Evolutionary conservation across 805 yeast genomes (phyloP), one percentile per base, ranked within the genome.

Genomic region (Brettanomyces sp.): DNA sequence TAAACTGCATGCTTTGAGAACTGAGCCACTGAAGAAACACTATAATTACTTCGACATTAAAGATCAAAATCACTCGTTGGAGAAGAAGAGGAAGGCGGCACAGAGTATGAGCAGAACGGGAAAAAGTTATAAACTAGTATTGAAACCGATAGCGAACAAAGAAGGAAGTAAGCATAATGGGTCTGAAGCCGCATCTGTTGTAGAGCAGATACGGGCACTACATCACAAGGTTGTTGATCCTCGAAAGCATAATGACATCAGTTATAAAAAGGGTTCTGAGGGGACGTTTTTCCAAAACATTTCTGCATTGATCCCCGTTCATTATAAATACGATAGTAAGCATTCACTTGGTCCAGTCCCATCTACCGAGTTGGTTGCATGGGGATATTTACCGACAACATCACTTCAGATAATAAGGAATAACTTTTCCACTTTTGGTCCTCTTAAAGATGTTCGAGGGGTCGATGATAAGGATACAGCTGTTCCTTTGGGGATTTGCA

Each of bases 271-370:
- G 14, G 44, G 46, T 12, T 6, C 41, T 11, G 30, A 47, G 1
- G 49, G 49, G 33, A 49, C 50, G 5, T 42, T 42, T 34, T 14
- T 13, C 9, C 5, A 69, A 66, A 39, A 37, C 14, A 30, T 40
- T 11, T 39, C 30, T 3, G n/a, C 41, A 6, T 25, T 44, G 72
- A 67, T 25, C 5, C 36, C 41, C 13, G 18, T 37, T 14, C 49
- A 5, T 42, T 52, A 36, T 54, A 67, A 4, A 67, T 85, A 73
- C 58, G 95, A 88, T 59, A 13, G 13, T 9, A 73, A 79, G 47
- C 70, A 82, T 55, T 85, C 95, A 0, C 58, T 86, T 11, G 95
- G 93, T 0, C 80, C 83, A 0, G 77, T 80, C 14, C 96, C 95
- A 0, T 72, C 80, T 3, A 66, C 76, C 7, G 89, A 83, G 55